These are phyloP conservation scores for Nicotiana knightiana DNA, from an alignment of 257 asterid species.

Conservation along the genomic window DNA sequence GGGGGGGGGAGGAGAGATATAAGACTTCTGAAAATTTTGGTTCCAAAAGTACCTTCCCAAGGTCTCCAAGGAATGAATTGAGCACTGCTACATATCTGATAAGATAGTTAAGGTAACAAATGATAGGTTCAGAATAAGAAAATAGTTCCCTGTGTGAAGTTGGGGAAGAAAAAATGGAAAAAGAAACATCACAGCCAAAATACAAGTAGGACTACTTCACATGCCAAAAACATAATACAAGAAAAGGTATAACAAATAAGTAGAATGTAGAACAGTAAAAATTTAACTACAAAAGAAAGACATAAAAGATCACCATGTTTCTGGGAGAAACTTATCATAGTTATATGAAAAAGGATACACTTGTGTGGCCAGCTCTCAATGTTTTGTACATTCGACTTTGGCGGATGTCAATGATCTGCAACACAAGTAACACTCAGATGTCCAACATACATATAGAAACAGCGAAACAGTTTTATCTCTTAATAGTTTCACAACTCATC, in stretches of 20 bases:
- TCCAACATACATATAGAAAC: background rate
- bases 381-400: conserved; percentile 76
- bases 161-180: background rate
- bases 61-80: conserved; percentile 95
- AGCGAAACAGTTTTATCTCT: background rate
- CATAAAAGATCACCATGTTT: background rate
- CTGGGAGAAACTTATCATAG: background rate
- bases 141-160: background rate
- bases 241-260: background rate
- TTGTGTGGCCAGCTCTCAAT: conserved; percentile 82
- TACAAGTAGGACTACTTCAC: background rate
- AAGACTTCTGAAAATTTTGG: background rate
- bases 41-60: conserved; percentile 73
- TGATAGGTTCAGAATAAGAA: background rate
- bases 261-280: background rate
- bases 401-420: conserved; percentile 77
- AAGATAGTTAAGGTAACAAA: conserved; percentile 25
- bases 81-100: conserved; percentile 87
- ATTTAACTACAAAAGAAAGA: background rate
- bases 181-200: background rate
- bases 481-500: background rate
- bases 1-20: no score
- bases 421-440: conserved; percentile 21
- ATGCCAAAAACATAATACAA: background rate
- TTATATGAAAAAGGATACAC: conserved; percentile 56